Base-by-base conservation (phyloP, 805 yeast species). In the Candida peoriensis region DNA sequence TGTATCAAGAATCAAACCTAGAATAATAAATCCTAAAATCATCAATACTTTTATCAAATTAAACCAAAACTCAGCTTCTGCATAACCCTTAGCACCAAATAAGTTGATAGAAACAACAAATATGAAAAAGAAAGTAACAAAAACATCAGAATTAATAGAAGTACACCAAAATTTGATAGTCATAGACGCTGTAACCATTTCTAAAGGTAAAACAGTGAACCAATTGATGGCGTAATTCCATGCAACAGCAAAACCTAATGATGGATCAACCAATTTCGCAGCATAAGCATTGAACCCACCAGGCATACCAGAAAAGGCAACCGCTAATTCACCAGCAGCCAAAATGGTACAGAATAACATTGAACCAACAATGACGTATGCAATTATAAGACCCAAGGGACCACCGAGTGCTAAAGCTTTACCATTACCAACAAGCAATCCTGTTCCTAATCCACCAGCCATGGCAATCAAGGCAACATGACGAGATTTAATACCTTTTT, bases 371-470 rank as follows among this genome's bases (percentile, higher is more conserved):
- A 76, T 53, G 20, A 70, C 63, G 52, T 73, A 77, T 22, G 84
- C 78, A 25, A 80, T 66, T 30, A 81, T 60, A 30, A 74, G 44
- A 31, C 72, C 73, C 11, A 74, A 84, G 4, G 88, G 86, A 20
- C 88, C 88, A 42, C 81, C 81, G 11, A 62, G 57, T 21, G 59
- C 53, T 43, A 82, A 65, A 3, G 82, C 71, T 14, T 63, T 58
- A 25, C 86, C 87, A 11, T 77, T 64, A 47, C 88, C 87, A 32
- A 82, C 78, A 44, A 82, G 74, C 37, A 81, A 58, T 54, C 90
- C 89, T 3, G 87, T 78, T 45, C 90, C 90, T 24, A 47, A 28
- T 33, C 90, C 81, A 36, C 93, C 88, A 38, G 93, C 93, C 36
- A 86, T 67, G 25, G 94, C 87, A 50, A 85, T 81, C 76, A 45